A percentile compares a stretch with the other conserved stretches of the same genome.
Evolutionary conservation across 169 alveolate genomes (phyloP).

Genomic region (Plasmodium gaboni): DNA sequence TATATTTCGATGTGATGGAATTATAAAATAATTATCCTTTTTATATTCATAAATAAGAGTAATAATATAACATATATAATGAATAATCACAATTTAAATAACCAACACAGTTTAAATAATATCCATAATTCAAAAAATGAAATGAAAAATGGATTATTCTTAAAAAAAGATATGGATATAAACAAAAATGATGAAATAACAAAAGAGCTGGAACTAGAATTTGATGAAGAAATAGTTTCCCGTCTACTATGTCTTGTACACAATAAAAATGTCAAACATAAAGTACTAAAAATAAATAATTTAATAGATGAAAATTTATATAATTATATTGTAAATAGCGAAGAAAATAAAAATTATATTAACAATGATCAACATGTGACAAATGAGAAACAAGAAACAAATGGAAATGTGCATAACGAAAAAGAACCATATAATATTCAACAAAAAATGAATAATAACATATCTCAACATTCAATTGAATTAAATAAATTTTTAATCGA

Average conservation of each 20-base stretch:
- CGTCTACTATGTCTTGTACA: slow-evolving; percentile 14
- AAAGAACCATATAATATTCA: neutral
- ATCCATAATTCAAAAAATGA: neutral
- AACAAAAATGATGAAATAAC: neutral
- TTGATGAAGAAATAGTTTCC: slow-evolving; percentile 40
- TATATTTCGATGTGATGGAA: too few species aligned
- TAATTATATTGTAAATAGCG: slow-evolving; percentile 15
- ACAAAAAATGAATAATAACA: neutral
- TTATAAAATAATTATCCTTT: too few species aligned
- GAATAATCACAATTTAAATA: slow-evolving; percentile 3
- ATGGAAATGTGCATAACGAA: neutral
- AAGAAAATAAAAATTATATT: neutral
- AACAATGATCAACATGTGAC: too few species aligned
- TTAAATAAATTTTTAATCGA: neutral
- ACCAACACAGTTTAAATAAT: neutral
- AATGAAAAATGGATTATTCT: neutral
- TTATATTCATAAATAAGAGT: too few species aligned
- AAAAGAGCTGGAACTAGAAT: slow-evolving; percentile 44
- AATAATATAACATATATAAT: slow-evolving; percentile 2
- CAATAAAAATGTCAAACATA: slow-evolving; percentile 59
- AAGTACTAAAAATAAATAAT: slow-evolving; percentile 43
- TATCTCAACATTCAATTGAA: neutral
- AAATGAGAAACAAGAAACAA: neutral
- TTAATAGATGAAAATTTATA: slow-evolving; percentile 39
- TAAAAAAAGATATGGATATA: neutral